A percentile compares a stretch with the other conserved stretches of the same genome.
Conservation (phyloP, 208 protist genomes). For the Trypanosomatidae sp. region DNA sequence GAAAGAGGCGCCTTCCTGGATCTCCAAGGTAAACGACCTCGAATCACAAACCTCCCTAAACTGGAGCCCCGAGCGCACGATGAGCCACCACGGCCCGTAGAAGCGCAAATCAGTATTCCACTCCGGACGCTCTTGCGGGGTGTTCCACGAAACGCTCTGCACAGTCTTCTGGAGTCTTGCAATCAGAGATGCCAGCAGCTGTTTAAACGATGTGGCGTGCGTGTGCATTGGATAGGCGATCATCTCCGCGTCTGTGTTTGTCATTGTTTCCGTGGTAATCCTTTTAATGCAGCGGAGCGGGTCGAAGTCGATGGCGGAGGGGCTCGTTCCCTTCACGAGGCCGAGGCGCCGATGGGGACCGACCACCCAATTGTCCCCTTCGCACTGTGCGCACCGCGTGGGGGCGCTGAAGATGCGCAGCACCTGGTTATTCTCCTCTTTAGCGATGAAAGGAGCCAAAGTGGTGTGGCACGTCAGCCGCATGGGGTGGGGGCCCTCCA, state of each 20-base stretch:
- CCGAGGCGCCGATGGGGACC: neutral
- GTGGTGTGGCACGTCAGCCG: slow-evolving; percentile 19
- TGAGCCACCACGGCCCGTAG: slow-evolving; percentile 71
- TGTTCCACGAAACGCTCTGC: slow-evolving; percentile 37
- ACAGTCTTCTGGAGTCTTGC: slow-evolving; percentile 10
- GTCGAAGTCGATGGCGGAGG: slow-evolving; percentile 15
- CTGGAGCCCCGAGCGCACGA: slow-evolving; percentile 31
- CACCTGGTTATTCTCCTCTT: slow-evolving; percentile 12
- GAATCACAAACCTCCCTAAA: neutral
- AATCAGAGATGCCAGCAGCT: slow-evolving; percentile 5
- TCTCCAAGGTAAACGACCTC: neutral
- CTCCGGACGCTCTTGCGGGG: slow-evolving; percentile 21
- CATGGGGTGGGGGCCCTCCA: slow-evolving; percentile 15
- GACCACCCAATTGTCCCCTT: neutral
- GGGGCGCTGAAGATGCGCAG: slow-evolving; percentile 37
- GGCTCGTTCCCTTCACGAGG: slow-evolving; percentile 9
- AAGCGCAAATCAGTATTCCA: slow-evolving; percentile 75
- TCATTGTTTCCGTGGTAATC: slow-evolving; percentile 43
- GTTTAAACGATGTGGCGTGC: slow-evolving; percentile 19
- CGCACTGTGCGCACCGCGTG: slow-evolving; percentile 11
- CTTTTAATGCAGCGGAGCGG: slow-evolving; percentile 25
- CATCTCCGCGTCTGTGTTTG: slow-evolving; percentile 42
- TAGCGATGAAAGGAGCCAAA: slow-evolving; percentile 14
- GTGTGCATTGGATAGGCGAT: slow-evolving; percentile 43
- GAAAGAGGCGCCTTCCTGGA: neutral